Conservation (phyloP, 176 grass and related monocot species). For the Paspalum vaginatum region DNA sequence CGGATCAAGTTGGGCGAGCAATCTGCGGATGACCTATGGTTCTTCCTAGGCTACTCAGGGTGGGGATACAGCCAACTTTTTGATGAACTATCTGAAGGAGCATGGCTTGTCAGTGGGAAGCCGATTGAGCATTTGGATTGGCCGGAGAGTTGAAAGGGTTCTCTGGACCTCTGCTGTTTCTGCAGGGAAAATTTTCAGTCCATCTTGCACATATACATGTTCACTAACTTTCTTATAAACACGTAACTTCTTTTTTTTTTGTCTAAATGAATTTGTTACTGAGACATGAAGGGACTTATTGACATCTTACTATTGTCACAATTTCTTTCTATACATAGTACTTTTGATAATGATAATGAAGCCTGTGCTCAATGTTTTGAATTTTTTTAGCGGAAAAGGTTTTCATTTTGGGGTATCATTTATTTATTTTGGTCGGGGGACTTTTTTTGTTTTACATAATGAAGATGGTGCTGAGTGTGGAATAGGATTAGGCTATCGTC, state of each 20-base stretch:
- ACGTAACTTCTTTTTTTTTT: too few species aligned
- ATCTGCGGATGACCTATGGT: slow-evolving; percentile 61
- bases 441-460: too few species aligned
- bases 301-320: neutral
- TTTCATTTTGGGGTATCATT: neutral
- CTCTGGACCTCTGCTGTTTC: neutral
- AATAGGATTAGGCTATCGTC: too few species aligned
- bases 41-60: slow-evolving; percentile 80
- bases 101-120: slow-evolving; percentile 56
- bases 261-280: too few species aligned
- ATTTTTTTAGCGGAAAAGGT: neutral
- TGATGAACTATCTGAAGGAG: slow-evolving; percentile 69
- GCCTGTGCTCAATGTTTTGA: neutral
- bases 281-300: too few species aligned
- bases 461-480: too few species aligned
- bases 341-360: neutral
- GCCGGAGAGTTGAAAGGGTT: slow-evolving; percentile 56
- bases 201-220: slow-evolving; percentile 41
- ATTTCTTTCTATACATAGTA: neutral
- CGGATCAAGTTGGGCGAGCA: slow-evolving; percentile 58
- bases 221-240: too few species aligned
- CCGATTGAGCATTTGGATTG: slow-evolving; percentile 61
- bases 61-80: slow-evolving; percentile 79
- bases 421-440: neutral
- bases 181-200: neutral